Base-by-base conservation (phyloP, 192 early-diverging fungal genomes). In the Chytriomyces sp. region DNA sequence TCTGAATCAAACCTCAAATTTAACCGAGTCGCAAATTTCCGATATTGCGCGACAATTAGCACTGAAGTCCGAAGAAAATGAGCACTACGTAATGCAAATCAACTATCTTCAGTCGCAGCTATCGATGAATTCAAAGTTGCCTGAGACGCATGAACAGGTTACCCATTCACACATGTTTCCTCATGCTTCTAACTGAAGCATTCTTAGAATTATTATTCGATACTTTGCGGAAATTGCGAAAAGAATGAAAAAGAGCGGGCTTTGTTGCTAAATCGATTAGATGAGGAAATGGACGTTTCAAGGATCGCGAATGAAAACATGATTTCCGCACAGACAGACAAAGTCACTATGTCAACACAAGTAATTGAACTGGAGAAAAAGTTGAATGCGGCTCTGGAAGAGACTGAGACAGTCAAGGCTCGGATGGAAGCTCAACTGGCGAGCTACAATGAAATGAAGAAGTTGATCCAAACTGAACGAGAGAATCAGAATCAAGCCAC, bases 361-460 rank as follows among this genome's bases (percentile, higher is more conserved):
- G 39, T 70, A 10, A 30, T 70, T 22, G 37, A 70, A 32, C 38
- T 59, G 26, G 56, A 70, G 31, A 70, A 70, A 39, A 57, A 59
- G 33, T 31, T 70, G 26, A 59, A 70, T 38, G 56, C 25, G 25
- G 53, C 55, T n/a, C n/a, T 41, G 12, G 55, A 70, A 12, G 68
- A 70, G 12, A 38, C 28, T 32, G 68, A 70, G 22, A 25, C 33
- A 5, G 30, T 31, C 5, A 70, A 70, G 25, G 19, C 28, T 25
- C 55, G 59, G 37, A 70, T 57, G 6, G 68, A 70, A 38, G 12
- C 8, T 31, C 12, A 56, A 28, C 68, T 70, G 36, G 59, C 57
- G 38, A 59, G 55, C 53, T 70, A 59, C 56, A 70, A 70, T 10
- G 68, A 70, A 57, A 59, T 70, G 68, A 70, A 70, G 31, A 70